Evolutionary conservation across 2,329 filamentous ascomycete genomes (phyloP).

Genomic region (Trichothecium roseum): DNA sequence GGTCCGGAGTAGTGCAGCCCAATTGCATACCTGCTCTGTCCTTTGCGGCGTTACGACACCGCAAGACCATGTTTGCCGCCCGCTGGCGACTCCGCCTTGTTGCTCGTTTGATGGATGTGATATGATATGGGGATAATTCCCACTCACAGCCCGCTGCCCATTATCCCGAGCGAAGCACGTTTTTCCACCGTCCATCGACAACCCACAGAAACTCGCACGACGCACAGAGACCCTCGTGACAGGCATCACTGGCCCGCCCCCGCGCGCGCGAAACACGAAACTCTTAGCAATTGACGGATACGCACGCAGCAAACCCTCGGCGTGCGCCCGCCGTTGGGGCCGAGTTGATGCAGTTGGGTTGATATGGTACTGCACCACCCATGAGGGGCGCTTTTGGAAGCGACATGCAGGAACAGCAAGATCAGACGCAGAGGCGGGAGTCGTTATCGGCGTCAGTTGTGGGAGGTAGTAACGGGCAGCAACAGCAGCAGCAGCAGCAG

Average conservation of each 20-base stretch:
- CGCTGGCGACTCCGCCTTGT: no score
- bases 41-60: not conserved
- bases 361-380: no score
- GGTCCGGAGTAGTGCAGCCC: no score
- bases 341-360: no score
- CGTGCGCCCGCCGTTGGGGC: no score
- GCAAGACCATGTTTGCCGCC: not conserved
- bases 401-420: conserved; percentile 1
- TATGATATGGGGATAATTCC: no score
- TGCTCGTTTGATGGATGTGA: no score
- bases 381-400: no score
- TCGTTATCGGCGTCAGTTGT: no score
- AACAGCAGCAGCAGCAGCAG: not conserved
- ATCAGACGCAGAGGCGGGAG: no score
- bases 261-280: not conserved
- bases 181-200: not conserved
- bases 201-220: not conserved
- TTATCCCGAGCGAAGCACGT: conserved; percentile 5
- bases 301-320: no score
- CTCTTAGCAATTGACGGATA: no score
- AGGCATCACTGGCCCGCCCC: not conserved
- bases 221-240: not conserved
- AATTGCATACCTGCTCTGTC: not conserved
- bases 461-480: not conserved
- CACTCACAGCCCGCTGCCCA: conserved; percentile 10